phyloP scores from a whole-genome alignment of 495 filamentous ascomycete species.

The Pyronema domesticum region DNA sequence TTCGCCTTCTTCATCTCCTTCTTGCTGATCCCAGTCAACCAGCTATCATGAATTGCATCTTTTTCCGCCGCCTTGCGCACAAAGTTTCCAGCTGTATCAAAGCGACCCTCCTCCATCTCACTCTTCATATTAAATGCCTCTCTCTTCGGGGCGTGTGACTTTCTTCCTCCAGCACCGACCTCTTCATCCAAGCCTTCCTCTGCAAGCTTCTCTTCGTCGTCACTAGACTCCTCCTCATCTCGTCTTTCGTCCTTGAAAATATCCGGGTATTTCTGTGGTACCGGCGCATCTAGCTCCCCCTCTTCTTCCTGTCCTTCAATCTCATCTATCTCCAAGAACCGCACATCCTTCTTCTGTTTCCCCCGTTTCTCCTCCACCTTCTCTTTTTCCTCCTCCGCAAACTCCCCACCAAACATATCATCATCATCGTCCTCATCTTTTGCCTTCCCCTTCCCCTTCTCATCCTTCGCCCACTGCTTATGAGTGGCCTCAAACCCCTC shows the following conservation, averaged over 20 bases:
- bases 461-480: conserved; percentile 23
- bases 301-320: conserved; percentile 72
- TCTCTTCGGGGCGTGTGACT: conserved; percentile 85
- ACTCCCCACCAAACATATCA: conserved; percentile 87
- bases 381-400: conserved; percentile 40
- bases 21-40: conserved; percentile 81
- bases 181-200: conserved; percentile 55
- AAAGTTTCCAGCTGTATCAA: conserved; percentile 79
- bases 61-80: conserved; percentile 79
- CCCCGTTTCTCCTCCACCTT: conserved; percentile 31
- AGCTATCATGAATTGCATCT: conserved; percentile 76
- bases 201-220: conserved; percentile 45
- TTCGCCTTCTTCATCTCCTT: conserved; percentile 79
- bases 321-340: conserved; percentile 53
- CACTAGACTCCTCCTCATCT: conserved; percentile 29
- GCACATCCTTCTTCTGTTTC: conserved; percentile 63
- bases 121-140: conserved; percentile 89
- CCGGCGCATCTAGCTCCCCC: neutral
- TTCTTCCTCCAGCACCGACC: conserved; percentile 71
- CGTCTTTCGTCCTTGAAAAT: conserved; percentile 23
- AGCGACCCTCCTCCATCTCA: conserved; percentile 83
- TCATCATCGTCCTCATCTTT: conserved; percentile 47
- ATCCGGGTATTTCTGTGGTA: neutral
- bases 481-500: conserved; percentile 57
- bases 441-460: conserved; percentile 38